Base-by-base conservation (phyloP, 2,329 filamentous ascomycete species). In the Hirsutella minnesotensis region DNA sequence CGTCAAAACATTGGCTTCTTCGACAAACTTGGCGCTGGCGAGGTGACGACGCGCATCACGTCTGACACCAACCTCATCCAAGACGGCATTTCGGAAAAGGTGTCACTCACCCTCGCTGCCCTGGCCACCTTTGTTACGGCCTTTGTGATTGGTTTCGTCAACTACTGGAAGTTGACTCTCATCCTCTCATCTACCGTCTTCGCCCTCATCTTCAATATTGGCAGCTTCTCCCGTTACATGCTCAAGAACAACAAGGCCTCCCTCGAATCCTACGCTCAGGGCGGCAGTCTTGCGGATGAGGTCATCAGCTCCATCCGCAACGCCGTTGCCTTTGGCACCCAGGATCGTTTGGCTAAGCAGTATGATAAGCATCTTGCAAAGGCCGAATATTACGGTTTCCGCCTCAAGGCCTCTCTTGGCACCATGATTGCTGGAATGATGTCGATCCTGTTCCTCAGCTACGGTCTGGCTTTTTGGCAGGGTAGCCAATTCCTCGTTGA, bases 261-360 rank as follows among this genome's bases (percentile, higher is more conserved):
- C 2, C 70, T 95, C 39, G 71, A 82, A 41, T 78, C 86, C 0
- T 95, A 94, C 55, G 89, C 86, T 21, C 70, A 79, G 39, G 90
- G 89, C 49, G 90, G 89, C 44, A 89, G 83, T 2, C 75, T 96
- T 12, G 90, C 87, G 4, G 92, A 96, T 57, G 92, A 98, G 64
- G 90, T 95, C 42, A 76, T 98, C 54, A 89, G 86, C 60, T 95
- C 89, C 1, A 83, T 96, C 51, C 81, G 92, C 49, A 96, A 94
- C 56, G 85, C 90, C 7, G 80, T 86, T 8, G 92, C 92, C 24
- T 98, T 95, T 56, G 87, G 87, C 36, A 95, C 89, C 0, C 89
- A 96, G 61, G 84, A 90, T 44, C 88, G 90, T 49, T 74, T 96
- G n/a, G 86, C 90, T 10, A 74, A 74, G 48, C 83, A 90, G 60